Evolutionary conservation across 208 protist species (phyloP).

Genomic region (Acanthamoeba castellanii): DNA sequence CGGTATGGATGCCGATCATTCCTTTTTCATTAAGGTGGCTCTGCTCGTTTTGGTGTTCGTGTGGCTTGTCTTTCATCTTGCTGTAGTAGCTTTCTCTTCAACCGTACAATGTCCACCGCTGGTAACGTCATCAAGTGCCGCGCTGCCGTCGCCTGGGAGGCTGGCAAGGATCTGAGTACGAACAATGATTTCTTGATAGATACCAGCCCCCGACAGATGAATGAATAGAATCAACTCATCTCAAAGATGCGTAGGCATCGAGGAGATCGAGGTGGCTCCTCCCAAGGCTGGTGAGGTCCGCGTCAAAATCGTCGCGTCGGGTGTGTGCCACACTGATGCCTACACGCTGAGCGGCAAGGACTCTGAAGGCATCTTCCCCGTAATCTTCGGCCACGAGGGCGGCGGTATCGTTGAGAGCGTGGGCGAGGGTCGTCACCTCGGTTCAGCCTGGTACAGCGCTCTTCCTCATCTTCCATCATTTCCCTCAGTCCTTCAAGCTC

Average conservation of each 20-base stretch:
- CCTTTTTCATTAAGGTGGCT: too few species aligned
- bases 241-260: constrained; percentile 77
- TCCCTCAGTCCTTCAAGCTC: neutral
- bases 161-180: constrained; percentile 83
- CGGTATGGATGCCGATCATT: too few species aligned
- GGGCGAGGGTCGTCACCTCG: constrained; percentile 91
- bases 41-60: too few species aligned
- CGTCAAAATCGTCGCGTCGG: constrained; percentile 88
- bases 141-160: constrained; percentile 90
- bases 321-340: constrained; percentile 93
- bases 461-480: constrained; percentile 83
- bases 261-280: constrained; percentile 90
- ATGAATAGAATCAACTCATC: neutral
- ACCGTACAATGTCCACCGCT: constrained; percentile 59
- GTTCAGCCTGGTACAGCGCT: constrained; percentile 90
- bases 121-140: constrained; percentile 85
- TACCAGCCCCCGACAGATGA: too few species aligned
- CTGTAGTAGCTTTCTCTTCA: neutral
- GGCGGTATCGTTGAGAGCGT: constrained; percentile 92
- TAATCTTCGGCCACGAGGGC: constrained; percentile 92
- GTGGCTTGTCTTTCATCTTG: neutral
- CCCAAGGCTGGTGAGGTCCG: constrained; percentile 92
- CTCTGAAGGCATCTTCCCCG: constrained; percentile 92
- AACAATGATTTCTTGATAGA: neutral
- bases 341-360: constrained; percentile 91